Evolutionary conservation across 108 stramenopile species (phyloP).

Genomic region (Heterococcus sp.): DNA sequence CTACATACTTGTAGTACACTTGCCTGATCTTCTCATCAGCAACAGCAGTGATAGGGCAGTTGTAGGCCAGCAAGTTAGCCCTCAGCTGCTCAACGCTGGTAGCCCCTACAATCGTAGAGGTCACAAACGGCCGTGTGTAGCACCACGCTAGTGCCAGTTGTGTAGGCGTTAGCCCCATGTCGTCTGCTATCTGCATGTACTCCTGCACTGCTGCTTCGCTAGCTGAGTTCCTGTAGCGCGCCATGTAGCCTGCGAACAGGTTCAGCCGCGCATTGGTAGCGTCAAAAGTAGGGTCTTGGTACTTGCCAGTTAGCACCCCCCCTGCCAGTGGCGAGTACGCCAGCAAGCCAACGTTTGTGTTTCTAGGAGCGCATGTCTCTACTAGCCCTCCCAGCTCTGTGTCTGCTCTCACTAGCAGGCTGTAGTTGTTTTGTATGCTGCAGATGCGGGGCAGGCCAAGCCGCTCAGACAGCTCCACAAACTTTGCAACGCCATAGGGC

Average conservation of each 20-base stretch:
- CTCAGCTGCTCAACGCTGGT: slow-evolving; percentile 72
- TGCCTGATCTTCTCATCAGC: neutral
- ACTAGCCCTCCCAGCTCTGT: slow-evolving; percentile 19
- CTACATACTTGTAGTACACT: slow-evolving; percentile 2
- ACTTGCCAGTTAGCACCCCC: slow-evolving; percentile 70
- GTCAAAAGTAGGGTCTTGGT: slow-evolving; percentile 8
- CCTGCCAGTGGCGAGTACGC: slow-evolving; percentile 88
- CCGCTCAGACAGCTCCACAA: slow-evolving; percentile 44
- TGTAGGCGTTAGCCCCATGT: slow-evolving; percentile 64
- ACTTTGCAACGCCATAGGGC: slow-evolving; percentile 80
- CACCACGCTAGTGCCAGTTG: slow-evolving; percentile 82
- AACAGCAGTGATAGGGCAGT: slow-evolving; percentile 26
- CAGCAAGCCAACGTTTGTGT: slow-evolving; percentile 73
- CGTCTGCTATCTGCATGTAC: slow-evolving; percentile 68
- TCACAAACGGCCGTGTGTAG: slow-evolving; percentile 70
- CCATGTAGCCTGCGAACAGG: slow-evolving; percentile 80
- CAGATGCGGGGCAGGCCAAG: slow-evolving; percentile 17
- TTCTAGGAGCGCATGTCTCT: slow-evolving; percentile 8
- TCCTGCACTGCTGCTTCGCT: slow-evolving; percentile 70
- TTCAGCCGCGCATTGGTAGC: slow-evolving; percentile 45
- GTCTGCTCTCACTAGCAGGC: slow-evolving; percentile 24
- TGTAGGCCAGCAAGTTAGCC: slow-evolving; percentile 31
- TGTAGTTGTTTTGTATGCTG: slow-evolving; percentile 27
- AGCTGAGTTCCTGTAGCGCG: slow-evolving; percentile 64
- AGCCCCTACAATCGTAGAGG: slow-evolving; percentile 88